Base-by-base conservation (phyloP, 2,329 filamentous ascomycete genomes). In the Cladosporium sp. region DNA sequence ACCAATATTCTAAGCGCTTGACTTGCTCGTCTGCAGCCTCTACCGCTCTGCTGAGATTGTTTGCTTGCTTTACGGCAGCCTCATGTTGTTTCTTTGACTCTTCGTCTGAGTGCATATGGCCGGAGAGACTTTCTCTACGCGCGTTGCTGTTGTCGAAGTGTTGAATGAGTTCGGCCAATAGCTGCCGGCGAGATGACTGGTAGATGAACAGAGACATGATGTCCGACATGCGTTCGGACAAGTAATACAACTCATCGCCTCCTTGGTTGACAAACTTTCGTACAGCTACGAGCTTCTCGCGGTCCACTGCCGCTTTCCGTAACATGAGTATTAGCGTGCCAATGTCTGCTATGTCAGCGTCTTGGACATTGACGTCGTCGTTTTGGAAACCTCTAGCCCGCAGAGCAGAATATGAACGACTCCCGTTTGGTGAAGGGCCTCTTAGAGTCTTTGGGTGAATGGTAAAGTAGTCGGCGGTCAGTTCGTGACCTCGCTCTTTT, bases 201-300 rank as follows among this genome's bases (percentile, higher is more conserved):
- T 96, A 99, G 19, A 99, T 81, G 68, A 97, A 90, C 59, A 89
- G 80, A 0, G 85, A 80, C 91, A 96, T 92, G 65, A 96, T 89
- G 45, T 91, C 85, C 58, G 90, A 88, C 81, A 96, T 93, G 71
- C 87, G 67, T 1, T 88, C 82, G 61, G 88, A 82, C 19, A 99
- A 78, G 61, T 91, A 88, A 56, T 82, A 81, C 28, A 97, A 77
- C 66, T 97, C 91, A 22, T 89, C 85, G 5, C 84, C 84, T 19
- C 85, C 89, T 55, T 94, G 81, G 42, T 86, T 78, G n/a, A 97
- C 79, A 70, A 96, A 99, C 62, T 84, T 89, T 67, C 88, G 86
- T 20, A 97, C 82, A 0, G 88, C 87, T 61, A 93, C 88, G 60
- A 95, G 85, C 77, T 94, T 97, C 76, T 97, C 93, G 36, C 94